phyloP scores from a whole-genome alignment of 2,329 filamentous ascomycete species.

The Knufia petricola region DNA sequence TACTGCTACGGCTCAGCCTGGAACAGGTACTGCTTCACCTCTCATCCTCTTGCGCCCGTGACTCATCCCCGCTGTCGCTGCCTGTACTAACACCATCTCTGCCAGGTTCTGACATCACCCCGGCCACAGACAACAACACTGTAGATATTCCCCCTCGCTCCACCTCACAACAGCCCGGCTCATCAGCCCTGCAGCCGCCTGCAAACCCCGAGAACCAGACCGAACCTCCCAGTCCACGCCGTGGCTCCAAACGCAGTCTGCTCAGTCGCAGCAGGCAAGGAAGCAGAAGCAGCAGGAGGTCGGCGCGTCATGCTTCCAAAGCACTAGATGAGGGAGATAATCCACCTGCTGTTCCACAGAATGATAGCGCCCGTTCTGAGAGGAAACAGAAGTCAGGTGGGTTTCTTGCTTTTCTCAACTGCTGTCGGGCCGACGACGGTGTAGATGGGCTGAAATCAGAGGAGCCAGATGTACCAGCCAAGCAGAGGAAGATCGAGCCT shows the following conservation, averaged over 20 bases:
- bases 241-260: constrained; percentile 23
- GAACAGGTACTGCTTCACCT: constrained; percentile 17
- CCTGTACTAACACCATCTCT: constrained; percentile 12
- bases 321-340: constrained; percentile 16
- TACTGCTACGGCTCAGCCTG: constrained; percentile 21
- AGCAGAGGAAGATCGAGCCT: constrained; percentile 22
- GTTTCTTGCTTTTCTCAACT: constrained; percentile 22
- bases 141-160: constrained; percentile 22
- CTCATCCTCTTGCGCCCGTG: constrained; percentile 9
- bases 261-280: constrained; percentile 21
- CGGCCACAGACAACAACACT: constrained; percentile 5
- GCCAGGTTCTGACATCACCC: constrained; percentile 11
- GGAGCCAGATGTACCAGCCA: constrained; percentile 20
- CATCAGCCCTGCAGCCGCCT: constrained; percentile 8
- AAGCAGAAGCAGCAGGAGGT: constrained; percentile 22
- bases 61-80: neutral
- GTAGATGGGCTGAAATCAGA: constrained; percentile 18
- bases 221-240: constrained; percentile 18
- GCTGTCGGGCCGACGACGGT: constrained; percentile 18
- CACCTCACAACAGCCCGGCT: constrained; percentile 16
- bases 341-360: constrained; percentile 16
- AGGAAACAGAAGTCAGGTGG: constrained; percentile 19
- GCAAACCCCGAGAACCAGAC: constrained; percentile 10
- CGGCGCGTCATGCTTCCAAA: constrained; percentile 17
- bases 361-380: constrained; percentile 9